phyloP scores from a whole-genome alignment of 306 rosid genomes.

The Morella rubra region DNA sequence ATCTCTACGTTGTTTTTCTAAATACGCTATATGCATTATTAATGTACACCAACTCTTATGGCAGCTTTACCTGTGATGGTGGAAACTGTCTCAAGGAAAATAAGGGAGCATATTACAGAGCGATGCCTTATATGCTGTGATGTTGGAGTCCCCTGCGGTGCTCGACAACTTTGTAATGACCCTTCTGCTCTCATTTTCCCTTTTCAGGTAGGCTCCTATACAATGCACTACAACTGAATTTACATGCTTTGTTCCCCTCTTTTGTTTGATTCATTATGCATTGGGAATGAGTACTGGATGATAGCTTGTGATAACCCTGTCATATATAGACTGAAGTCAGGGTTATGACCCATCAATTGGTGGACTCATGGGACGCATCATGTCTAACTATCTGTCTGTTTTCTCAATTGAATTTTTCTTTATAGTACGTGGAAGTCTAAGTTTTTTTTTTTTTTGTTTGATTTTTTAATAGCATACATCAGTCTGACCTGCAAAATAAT shows the following conservation, averaged over 20 bases:
- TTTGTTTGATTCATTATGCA: background rate
- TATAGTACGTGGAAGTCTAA: background rate
- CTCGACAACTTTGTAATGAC: slow-evolving; percentile 86
- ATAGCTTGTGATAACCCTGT: background rate
- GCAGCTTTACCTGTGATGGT: slow-evolving; percentile 90
- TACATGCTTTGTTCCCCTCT: background rate
- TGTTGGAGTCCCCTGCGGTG: slow-evolving; percentile 86
- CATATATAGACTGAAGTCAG: background rate
- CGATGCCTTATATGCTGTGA: slow-evolving; percentile 98
- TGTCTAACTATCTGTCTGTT: background rate
- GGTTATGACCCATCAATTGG: background rate
- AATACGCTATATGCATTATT: slow-evolving; percentile 8
- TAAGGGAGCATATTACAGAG: slow-evolving; percentile 82
- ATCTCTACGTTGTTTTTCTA: background rate
- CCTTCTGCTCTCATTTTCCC: slow-evolving; percentile 95
- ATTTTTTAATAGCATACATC: background rate
- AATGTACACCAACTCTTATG: slow-evolving; percentile 30
- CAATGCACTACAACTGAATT: background rate
- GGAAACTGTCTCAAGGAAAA: slow-evolving; percentile 74
- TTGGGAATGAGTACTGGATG: background rate
- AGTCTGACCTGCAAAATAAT: slow-evolving; percentile 33
- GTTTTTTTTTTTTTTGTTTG: slow-evolving; percentile 6
- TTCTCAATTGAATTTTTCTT: background rate
- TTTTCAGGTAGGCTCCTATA: slow-evolving; percentile 68
- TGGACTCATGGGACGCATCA: background rate